These are phyloP conservation scores for Entamoeba moshkovskii DNA, from an alignment of 208 protist genomes.

Conservation along the genomic window DNA sequence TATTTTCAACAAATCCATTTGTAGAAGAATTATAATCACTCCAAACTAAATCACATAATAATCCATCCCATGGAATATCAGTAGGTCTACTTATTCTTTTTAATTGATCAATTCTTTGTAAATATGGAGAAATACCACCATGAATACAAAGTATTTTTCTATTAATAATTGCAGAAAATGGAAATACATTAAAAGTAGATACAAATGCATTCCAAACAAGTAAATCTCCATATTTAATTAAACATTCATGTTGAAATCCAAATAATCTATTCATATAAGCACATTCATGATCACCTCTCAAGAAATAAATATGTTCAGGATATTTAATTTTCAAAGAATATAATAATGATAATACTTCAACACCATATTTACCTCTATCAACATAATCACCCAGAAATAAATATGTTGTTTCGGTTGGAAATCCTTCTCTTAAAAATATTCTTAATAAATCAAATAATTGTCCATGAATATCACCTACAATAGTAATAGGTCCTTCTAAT, in stretches of 20 bases:
- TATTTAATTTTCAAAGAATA: constrained; percentile 37
- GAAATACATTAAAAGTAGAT: constrained; percentile 29
- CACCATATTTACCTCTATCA: constrained; percentile 88
- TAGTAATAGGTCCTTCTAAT: constrained; percentile 53
- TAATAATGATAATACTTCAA: constrained; percentile 82
- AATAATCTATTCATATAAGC: constrained; percentile 90
- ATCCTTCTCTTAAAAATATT: constrained; percentile 94
- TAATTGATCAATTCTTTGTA: constrained; percentile 82
- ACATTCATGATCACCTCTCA: constrained; percentile 96
- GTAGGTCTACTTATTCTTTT: constrained; percentile 80
- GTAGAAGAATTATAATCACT: constrained; percentile 71
- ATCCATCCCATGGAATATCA: constrained; percentile 85
- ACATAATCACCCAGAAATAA: constrained; percentile 99
- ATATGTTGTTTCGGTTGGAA: constrained; percentile 92
- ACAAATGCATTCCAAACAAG: background rate
- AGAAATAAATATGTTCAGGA: constrained; percentile 76
- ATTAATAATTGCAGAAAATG: constrained; percentile 89
- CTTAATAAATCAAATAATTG: constrained; percentile 97
- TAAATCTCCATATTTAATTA: constrained; percentile 37
- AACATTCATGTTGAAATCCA: constrained; percentile 95
- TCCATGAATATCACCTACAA: constrained; percentile 92
- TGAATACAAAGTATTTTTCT: constrained; percentile 98
- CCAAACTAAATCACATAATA: constrained; percentile 97
- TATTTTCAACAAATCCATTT: constrained; percentile 82
- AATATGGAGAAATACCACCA: constrained; percentile 81